phyloP scores from a whole-genome alignment of 371 early-diverging fungal species.

The Apophysomyces trapeziformis region DNA sequence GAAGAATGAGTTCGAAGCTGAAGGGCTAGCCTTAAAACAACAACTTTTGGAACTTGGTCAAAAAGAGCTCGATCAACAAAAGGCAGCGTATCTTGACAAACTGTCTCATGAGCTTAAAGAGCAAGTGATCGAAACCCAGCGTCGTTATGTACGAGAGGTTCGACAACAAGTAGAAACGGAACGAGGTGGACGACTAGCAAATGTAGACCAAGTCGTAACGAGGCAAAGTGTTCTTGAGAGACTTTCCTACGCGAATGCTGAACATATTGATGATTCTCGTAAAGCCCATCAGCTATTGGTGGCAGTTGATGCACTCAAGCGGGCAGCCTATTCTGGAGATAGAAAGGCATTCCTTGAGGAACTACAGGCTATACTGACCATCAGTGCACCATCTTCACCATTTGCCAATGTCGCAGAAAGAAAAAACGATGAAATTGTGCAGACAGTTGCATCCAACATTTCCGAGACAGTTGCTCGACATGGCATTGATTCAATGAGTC shows the following conservation, averaged over 20 bases:
- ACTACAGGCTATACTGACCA: slow-evolving; percentile 57
- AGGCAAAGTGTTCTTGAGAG: slow-evolving; percentile 78
- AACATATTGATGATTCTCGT: slow-evolving; percentile 57
- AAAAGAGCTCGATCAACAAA: slow-evolving; percentile 49
- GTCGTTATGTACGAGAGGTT: slow-evolving; percentile 69
- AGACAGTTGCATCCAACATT: slow-evolving; percentile 67
- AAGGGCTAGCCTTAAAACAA: slow-evolving; percentile 31
- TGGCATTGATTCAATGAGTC: slow-evolving; percentile 75
- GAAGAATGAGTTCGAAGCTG: slow-evolving; percentile 41
- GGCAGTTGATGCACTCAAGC: slow-evolving; percentile 60
- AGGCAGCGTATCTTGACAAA: slow-evolving; percentile 37
- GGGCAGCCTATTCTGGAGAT: slow-evolving; percentile 45
- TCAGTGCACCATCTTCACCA: slow-evolving; percentile 39
- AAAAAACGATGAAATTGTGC: slow-evolving; percentile 72
- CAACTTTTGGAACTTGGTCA: slow-evolving; percentile 28
- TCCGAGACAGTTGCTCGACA: slow-evolving; percentile 61
- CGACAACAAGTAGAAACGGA: slow-evolving; percentile 85
- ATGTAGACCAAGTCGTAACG: slow-evolving; percentile 77
- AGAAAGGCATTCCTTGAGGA: slow-evolving; percentile 71
- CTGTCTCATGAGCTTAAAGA: slow-evolving; percentile 47
- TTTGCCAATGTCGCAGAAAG: slow-evolving; percentile 47
- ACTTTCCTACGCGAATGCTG: slow-evolving; percentile 63
- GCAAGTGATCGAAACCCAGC: slow-evolving; percentile 60
- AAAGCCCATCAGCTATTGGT: slow-evolving; percentile 60
- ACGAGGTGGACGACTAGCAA: slow-evolving; percentile 88